A percentile compares a stretch with the other conserved stretches of the same genome.
These are phyloP conservation scores for Pleurotus sapidus DNA, from an alignment of 768 basidiomycete species.

Conservation along the genomic window DNA sequence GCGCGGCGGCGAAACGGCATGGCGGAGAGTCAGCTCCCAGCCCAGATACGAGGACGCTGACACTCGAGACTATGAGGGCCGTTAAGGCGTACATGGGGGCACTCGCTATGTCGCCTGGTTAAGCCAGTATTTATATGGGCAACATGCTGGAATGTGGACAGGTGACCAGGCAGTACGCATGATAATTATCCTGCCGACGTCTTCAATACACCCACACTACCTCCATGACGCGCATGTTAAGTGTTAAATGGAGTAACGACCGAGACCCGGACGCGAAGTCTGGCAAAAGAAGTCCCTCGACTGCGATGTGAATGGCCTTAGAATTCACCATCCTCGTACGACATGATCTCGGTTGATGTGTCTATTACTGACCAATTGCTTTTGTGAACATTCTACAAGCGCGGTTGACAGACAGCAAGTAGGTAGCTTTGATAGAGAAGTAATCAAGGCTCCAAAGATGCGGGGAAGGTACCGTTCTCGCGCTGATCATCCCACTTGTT, in stretches of 20 bases:
- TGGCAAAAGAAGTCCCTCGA: not conserved
- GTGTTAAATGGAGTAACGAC: not conserved
- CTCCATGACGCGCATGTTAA: not conserved
- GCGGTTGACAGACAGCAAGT: not conserved
- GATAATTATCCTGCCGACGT: slow-evolving; percentile 1
- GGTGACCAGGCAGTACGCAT: not conserved
- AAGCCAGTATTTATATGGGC: not conserved
- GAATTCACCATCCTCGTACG: not conserved
- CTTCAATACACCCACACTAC: slow-evolving; percentile 1
- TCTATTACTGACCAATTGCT: slow-evolving; percentile 1
- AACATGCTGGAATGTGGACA: not conserved
- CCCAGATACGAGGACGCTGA: not conserved
- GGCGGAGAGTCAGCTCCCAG: not conserved
- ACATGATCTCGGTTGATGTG: not conserved
- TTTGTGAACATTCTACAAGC: slow-evolving; percentile 1
- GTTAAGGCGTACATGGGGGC: not conserved
- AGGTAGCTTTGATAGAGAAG: not conserved
- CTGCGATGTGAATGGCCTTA: not conserved
- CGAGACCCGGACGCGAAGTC: not conserved
- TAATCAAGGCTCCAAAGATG: slow-evolving; percentile 69
- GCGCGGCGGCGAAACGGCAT: not conserved
- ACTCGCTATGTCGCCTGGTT: not conserved
- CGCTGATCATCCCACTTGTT: slow-evolving; percentile 93
- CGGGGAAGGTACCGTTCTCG: slow-evolving; percentile 90
- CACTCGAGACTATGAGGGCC: not conserved